Percentiles rank a stretch among this genome's conserved stretches.
Conservation (phyloP, 1,139 yeast species). For the Yamadazyma conglobata region DNA sequence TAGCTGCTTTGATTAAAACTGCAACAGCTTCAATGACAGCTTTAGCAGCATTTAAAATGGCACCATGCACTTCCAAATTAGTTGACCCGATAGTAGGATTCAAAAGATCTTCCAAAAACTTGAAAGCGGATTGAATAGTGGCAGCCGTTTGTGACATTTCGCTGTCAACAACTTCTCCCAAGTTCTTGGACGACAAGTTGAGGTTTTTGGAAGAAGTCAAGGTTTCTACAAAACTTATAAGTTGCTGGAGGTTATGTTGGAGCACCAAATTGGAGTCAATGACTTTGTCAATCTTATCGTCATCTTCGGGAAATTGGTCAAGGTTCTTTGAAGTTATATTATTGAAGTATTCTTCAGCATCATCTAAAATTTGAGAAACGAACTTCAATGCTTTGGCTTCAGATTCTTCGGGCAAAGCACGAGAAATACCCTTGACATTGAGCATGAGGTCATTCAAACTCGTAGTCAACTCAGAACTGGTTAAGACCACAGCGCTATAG, state of each 20-base stretch:
- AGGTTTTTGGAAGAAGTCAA: constrained; percentile 43
- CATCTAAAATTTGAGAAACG: constrained; percentile 58
- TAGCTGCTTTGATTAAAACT: constrained; percentile 68
- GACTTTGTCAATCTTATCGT: constrained; percentile 70
- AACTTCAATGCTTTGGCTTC: constrained; percentile 49
- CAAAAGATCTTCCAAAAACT: constrained; percentile 54
- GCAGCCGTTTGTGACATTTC: constrained; percentile 73
- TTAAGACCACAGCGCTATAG: constrained; percentile 52
- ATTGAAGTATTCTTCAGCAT: constrained; percentile 60
- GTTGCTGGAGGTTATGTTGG: constrained; percentile 64
- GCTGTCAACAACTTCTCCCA: constrained; percentile 66
- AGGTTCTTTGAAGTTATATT: constrained; percentile 56
- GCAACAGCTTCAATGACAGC: constrained; percentile 81
- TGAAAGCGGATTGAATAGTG: constrained; percentile 65
- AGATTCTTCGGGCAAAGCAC: constrained; percentile 50
- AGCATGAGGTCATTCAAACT: constrained; percentile 63
- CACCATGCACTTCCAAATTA: constrained; percentile 71
- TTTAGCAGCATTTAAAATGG: constrained; percentile 74
- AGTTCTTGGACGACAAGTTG: constrained; percentile 48
- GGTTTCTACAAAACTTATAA: constrained; percentile 54
- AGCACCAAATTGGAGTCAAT: constrained; percentile 73
- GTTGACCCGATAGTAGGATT: constrained; percentile 56
- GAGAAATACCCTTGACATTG: constrained; percentile 67
- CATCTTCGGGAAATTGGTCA: constrained; percentile 49
- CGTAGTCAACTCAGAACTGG: constrained; percentile 65